A percentile compares a stretch with the other conserved stretches of the same genome.
Evolutionary conservation across 139 green algal genomes (phyloP).

Genomic region (Klebsormidium nitens): DNA sequence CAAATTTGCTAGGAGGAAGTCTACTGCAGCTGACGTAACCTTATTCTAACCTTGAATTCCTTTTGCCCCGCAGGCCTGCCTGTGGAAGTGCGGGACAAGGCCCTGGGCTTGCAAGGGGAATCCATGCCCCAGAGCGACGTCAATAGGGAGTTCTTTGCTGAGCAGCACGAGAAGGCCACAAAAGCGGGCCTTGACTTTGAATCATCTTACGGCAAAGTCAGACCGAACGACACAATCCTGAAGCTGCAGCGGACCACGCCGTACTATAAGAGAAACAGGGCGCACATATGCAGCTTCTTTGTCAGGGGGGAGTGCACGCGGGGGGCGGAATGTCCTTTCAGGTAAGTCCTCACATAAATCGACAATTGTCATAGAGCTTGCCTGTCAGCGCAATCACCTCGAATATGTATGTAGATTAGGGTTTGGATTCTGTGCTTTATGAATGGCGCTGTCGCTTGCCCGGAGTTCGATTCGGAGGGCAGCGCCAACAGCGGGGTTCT

Average conservation of each 20-base stretch:
- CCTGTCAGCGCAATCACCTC: too few relatives aligned
- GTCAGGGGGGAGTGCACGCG: constrained; percentile 85
- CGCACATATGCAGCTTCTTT: constrained; percentile 93
- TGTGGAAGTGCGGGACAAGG: constrained; percentile 71
- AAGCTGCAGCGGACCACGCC: constrained; percentile 80
- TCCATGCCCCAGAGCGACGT: constrained; percentile 74
- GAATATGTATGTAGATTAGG: too few relatives aligned
- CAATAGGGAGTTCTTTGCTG: constrained; percentile 75
- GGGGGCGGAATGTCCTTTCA: constrained; percentile 93
- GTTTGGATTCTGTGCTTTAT: too few relatives aligned
- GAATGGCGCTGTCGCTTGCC: too few relatives aligned
- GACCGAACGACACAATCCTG: constrained; percentile 66
- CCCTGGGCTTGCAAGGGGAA: constrained; percentile 63
- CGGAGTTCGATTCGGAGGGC: too few relatives aligned
- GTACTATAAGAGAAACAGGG: constrained; percentile 95
- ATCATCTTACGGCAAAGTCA: constrained; percentile 34
- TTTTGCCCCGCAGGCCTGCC: too few relatives aligned
- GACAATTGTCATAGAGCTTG: too few relatives aligned
- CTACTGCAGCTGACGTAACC: too few relatives aligned
- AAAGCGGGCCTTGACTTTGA: constrained; percentile 25
- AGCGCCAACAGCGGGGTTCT: too few relatives aligned
- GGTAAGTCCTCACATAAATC: too few relatives aligned
- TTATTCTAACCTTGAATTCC: neutral
- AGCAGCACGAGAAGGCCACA: constrained; percentile 35
- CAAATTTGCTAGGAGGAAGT: too few relatives aligned